Conservation (phyloP, 495 filamentous ascomycete genomes). For the Gamarada debralockiae region DNA sequence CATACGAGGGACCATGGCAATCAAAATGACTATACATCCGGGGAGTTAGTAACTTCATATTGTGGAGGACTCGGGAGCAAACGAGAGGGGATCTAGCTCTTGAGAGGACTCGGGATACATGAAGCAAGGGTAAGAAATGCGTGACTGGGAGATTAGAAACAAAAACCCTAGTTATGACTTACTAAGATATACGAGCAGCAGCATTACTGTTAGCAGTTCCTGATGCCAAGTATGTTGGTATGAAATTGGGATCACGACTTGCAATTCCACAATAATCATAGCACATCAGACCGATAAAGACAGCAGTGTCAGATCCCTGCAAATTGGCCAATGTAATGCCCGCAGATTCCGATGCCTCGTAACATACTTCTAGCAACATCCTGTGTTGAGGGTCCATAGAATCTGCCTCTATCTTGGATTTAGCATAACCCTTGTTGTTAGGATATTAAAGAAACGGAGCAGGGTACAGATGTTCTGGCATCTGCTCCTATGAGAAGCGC, state of each 20-base stretch:
- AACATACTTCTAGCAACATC: conserved; percentile 49
- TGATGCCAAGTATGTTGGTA: conserved; percentile 26
- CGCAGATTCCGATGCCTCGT: conserved; percentile 51
- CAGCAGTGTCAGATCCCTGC: conserved; percentile 20
- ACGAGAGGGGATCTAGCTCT: no score
- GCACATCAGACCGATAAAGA: conserved; percentile 26
- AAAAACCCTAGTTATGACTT: no score
- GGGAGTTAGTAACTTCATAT: no score
- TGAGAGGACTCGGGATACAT: no score
- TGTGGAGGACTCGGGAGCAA: no score
- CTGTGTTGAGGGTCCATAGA: conserved; percentile 55
- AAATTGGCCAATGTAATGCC: conserved; percentile 33
- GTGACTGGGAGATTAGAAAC: no score
- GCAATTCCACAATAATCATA: conserved; percentile 33
- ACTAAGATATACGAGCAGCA: no score
- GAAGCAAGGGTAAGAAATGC: no score
- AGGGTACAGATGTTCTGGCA: no score
- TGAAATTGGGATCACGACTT: conserved; percentile 30
- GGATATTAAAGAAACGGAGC: no score
- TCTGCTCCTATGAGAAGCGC: no score
- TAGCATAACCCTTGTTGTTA: no score
- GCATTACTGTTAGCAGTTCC: conserved; percentile 25
- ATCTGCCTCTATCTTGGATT: conserved; percentile 52
- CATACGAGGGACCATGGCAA: conserved; percentile 7
- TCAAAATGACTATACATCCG: conserved; percentile 12